These are phyloP conservation scores for Casuarina glauca DNA, from an alignment of 306 rosid genomes.

Conservation along the genomic window DNA sequence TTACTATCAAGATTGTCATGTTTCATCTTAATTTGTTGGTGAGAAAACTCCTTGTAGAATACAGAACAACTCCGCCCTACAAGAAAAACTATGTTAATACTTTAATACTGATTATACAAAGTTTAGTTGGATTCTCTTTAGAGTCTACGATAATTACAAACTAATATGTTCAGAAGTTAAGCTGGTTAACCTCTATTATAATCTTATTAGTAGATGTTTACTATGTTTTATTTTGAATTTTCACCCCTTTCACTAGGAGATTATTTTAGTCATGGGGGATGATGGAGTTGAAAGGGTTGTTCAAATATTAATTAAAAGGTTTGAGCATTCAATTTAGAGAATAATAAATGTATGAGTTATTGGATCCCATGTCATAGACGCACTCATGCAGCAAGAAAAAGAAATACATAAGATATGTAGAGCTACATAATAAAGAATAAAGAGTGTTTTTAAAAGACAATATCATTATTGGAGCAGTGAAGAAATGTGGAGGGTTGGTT, in stretches of 20 bases:
- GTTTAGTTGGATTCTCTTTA: too few relatives aligned
- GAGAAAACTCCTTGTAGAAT: too few relatives aligned
- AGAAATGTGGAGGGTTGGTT: conserved; percentile 28
- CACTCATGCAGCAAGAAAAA: background rate
- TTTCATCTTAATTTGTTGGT: too few relatives aligned
- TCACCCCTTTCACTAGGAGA: background rate
- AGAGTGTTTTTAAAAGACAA: background rate
- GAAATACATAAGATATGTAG: background rate
- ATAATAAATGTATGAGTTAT: background rate
- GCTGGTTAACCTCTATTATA: too few relatives aligned
- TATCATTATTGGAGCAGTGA: conserved; percentile 26
- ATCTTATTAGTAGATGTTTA: too few relatives aligned
- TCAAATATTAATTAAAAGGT: background rate
- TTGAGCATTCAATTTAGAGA: background rate
- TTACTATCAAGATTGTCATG: too few relatives aligned
- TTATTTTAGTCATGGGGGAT: background rate
- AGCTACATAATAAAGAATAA: background rate
- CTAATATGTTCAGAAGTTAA: too few relatives aligned
- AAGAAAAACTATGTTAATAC: too few relatives aligned
- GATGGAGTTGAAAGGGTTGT: background rate
- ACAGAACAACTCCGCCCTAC: too few relatives aligned
- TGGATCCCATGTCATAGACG: conserved; percentile 17
- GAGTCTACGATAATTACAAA: too few relatives aligned
- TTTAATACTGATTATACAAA: too few relatives aligned
- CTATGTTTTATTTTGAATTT: too few relatives aligned